Evolutionary conservation across 75 land plant genomes (phyloP), one percentile per base, ranked within the genome.

Genomic region (Larix kaempferi): DNA sequence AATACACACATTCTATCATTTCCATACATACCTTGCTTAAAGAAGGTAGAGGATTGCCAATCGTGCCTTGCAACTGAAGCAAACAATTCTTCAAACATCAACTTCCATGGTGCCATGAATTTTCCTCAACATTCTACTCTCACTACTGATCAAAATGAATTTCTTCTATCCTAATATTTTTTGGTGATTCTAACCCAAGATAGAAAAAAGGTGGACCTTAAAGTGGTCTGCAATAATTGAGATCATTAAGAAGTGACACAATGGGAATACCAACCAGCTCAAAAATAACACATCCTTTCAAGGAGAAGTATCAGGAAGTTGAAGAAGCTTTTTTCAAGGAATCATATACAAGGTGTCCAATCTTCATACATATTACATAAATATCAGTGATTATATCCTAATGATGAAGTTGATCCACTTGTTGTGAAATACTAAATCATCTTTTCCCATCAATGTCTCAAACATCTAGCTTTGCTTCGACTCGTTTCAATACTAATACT

Each of bases 321-420:
- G 21, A 10, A 69, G 10, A 39, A 41, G 6, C 44, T 69, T 69
- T 7, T 69, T 39, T 0, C 19, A 25, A 5, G 75, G 57, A 19
- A 74, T 93, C 85, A 98, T 74, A 98, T 95, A 98, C 99, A 98
- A 44, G 99, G 99, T 21, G 99, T 95, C 99, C 99, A 98, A 44
- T 98, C 99, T 82, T 98, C 99, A 81, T 98, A 98, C 99, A 98
- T 98, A 82, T 95, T 98, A 67, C 96, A 93, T 54, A 98, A 90
- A 74, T 98, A 78, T 98, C 99, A 55, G 93, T 83, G 77, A 91
- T 91, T 17, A 88, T 93, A 6, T 98, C 96, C 77, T 98, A 96
- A 78, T 84, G 89, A 37, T 95, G 82, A 37, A 98, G 88, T 85
- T 80, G 78, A 78, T 98, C 98, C 65, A 98, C 99, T 86, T 98